These are phyloP conservation scores for Tuber microsphaerosporum DNA, from an alignment of 495 filamentous ascomycete genomes.

Conservation along the genomic window DNA sequence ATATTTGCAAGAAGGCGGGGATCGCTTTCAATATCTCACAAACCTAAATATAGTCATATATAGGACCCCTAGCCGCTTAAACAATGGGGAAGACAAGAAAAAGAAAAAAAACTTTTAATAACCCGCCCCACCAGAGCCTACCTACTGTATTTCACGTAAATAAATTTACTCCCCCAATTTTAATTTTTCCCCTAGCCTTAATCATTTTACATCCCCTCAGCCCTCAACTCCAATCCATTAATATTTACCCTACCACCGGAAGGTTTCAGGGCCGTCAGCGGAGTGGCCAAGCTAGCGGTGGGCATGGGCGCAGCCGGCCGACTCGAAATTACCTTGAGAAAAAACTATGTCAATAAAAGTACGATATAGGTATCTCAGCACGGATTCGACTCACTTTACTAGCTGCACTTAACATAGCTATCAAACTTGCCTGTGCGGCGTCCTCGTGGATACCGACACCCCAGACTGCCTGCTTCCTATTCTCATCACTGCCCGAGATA, in stretches of 20 bases:
- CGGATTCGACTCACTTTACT: conserved; percentile 61
- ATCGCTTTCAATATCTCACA: background rate
- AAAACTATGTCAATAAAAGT: background rate
- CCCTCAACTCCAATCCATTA: conserved; percentile 31
- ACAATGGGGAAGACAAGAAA: background rate
- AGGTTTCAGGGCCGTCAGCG: background rate
- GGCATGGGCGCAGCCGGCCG: conserved; percentile 32
- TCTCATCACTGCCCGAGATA: conserved; percentile 56
- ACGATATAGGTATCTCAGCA: background rate
- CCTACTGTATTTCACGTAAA: background rate
- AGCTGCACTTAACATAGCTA: conserved; percentile 80
- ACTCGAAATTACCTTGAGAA: conserved; percentile 15
- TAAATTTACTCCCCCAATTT: background rate
- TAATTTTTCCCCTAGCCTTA: background rate
- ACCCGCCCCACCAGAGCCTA: background rate
- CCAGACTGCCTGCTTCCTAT: conserved; percentile 60
- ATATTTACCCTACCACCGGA: conserved; percentile 26
- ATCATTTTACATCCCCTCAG: conserved; percentile 20
- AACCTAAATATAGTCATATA: background rate
- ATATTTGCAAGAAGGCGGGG: background rate
- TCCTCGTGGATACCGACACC: conserved; percentile 94
- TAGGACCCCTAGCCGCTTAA: background rate
- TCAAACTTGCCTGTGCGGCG: conserved; percentile 84
- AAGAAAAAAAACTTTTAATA: background rate
- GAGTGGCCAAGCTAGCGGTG: conserved; percentile 7